Conservation (phyloP, 306 rosid species). For the Acacia melanoxylon region DNA sequence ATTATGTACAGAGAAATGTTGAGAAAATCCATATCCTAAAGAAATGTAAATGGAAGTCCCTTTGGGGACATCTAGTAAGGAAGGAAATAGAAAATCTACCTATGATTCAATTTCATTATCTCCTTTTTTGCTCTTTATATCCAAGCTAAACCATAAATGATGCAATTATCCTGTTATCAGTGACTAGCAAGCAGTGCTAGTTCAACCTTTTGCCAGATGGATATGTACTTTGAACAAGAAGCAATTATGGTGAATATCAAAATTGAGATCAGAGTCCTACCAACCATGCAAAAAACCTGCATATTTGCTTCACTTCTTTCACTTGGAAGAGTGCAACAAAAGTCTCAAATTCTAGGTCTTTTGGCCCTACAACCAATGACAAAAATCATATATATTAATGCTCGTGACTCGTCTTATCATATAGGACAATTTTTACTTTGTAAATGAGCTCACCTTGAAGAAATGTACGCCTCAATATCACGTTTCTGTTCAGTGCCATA, state of each 20-base stretch:
- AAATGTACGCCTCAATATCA: constrained; percentile 33
- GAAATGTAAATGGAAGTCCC: background rate
- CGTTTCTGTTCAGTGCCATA: constrained; percentile 35
- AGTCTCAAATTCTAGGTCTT: background rate
- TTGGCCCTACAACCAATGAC: background rate
- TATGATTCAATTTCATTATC: background rate
- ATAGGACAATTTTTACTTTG: too few species aligned
- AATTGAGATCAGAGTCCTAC: background rate
- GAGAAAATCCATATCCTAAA: background rate
- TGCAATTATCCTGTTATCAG: background rate
- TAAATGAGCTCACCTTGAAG: constrained; percentile 32
- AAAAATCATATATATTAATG: background rate
- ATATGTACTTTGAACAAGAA: background rate
- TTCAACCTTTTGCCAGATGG: background rate
- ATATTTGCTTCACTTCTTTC: constrained; percentile 1
- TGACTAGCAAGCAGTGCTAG: background rate
- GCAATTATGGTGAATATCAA: background rate
- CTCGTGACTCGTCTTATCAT: background rate
- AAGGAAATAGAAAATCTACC: background rate
- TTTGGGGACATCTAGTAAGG: background rate
- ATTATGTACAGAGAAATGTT: too few species aligned
- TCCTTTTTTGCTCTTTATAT: background rate
- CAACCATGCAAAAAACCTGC: background rate
- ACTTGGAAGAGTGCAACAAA: background rate
- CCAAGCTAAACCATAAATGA: background rate